Evolutionary conservation across 257 asterid species (phyloP).

Genomic region (Henckelia pumila): DNA sequence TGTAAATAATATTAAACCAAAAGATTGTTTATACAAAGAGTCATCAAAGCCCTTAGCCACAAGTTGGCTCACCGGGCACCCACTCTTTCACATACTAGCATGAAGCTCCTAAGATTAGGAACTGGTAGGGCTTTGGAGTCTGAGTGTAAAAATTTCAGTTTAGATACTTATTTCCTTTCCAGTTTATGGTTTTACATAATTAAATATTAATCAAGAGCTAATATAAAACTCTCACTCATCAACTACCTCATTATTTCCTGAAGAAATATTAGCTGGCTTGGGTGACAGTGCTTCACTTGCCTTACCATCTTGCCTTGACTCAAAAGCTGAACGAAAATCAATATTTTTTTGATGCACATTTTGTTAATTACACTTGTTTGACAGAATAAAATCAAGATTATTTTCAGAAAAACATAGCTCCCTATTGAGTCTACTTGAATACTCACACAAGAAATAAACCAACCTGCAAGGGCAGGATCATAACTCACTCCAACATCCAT

Average conservation of each 20-base stretch:
- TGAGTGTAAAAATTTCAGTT: neutral
- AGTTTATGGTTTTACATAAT: too few species aligned
- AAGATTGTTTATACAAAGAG: too few species aligned
- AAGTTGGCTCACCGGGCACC: too few species aligned
- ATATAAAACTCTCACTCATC: neutral
- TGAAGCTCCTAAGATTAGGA: slow-evolving; percentile 34
- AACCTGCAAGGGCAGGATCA: slow-evolving; percentile 44
- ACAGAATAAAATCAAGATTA: neutral
- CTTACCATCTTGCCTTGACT: slow-evolving; percentile 38
- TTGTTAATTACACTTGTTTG: slow-evolving; percentile 17
- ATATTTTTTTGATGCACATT: neutral
- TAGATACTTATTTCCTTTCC: too few species aligned
- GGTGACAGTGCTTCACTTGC: slow-evolving; percentile 32
- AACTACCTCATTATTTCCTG: slow-evolving; percentile 48
- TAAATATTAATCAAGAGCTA: too few species aligned
- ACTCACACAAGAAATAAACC: slow-evolving; percentile 22
- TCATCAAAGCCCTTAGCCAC: too few species aligned
- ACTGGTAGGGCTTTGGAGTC: slow-evolving; percentile 25
- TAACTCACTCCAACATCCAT: slow-evolving; percentile 42
- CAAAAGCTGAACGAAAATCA: slow-evolving; percentile 39
- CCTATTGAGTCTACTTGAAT: slow-evolving; percentile 13
- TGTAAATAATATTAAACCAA: too few species aligned
- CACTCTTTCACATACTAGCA: slow-evolving; percentile 57
- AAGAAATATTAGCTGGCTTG: slow-evolving; percentile 31
- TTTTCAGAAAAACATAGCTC: slow-evolving; percentile 6